Percentiles rank a stretch among this genome's conserved stretches.
Conservation (phyloP, 2,329 filamentous ascomycete species). For the Talaromyces sp. region DNA sequence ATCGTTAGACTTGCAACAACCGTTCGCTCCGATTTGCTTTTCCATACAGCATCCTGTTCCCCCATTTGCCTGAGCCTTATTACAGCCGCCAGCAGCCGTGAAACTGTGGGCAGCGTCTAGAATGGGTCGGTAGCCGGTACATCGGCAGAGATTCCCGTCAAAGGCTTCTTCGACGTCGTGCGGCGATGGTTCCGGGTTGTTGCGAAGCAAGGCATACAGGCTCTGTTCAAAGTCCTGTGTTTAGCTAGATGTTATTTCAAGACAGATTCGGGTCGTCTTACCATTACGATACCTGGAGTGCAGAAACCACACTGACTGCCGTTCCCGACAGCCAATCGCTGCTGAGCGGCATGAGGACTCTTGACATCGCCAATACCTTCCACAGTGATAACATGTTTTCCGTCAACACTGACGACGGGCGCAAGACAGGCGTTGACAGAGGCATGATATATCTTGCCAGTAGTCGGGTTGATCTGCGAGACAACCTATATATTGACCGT, state of each 20-base stretch:
- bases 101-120: conserved; percentile 92
- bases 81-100: conserved; percentile 48
- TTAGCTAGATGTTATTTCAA: conserved; percentile 4
- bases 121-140: conserved; percentile 91
- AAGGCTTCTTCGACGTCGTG: conserved; percentile 92
- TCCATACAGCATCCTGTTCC: conserved; percentile 70
- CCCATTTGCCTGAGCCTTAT: conserved; percentile 52
- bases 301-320: conserved; percentile 96
- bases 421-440: conserved; percentile 95
- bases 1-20: conserved; percentile 62
- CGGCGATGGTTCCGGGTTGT: conserved; percentile 70
- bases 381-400: conserved; percentile 96
- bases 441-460: conserved; percentile 88
- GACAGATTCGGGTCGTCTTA: conserved; percentile 20
- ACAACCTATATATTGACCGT: conserved; percentile 56
- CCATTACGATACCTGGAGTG: conserved; percentile 94
- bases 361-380: conserved; percentile 91
- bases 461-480: conserved; percentile 89
- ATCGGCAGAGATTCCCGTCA: conserved; percentile 91
- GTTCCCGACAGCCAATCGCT: conserved; percentile 84
- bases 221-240: conserved; percentile 49
- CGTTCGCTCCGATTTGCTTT: conserved; percentile 49
- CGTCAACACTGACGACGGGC: conserved; percentile 85
- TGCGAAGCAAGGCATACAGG: conserved; percentile 84
- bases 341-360: conserved; percentile 81